Conservation (phyloP, 768 basidiomycete genomes). For the Xerocomellus intermedius region DNA sequence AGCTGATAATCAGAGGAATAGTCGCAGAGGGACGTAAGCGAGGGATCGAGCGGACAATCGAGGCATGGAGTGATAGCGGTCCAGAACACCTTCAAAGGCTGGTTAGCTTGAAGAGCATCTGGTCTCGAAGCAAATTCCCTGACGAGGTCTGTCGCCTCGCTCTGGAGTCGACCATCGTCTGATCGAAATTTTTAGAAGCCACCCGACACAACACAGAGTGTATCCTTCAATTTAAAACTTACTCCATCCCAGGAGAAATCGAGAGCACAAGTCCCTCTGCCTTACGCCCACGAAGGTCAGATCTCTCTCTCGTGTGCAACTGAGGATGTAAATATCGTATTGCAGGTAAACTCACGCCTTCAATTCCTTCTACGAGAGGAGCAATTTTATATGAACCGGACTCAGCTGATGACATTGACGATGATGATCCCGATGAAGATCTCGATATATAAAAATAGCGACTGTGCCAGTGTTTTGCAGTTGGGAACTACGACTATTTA, state of each 20-base stretch:
- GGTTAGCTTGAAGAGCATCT: conserved; percentile 49
- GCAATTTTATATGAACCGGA: conserved; percentile 89
- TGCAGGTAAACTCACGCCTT: conserved; percentile 35
- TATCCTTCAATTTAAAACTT: conserved; percentile 87
- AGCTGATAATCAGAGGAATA: conserved; percentile 52
- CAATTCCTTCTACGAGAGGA: conserved; percentile 25
- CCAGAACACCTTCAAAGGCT: conserved; percentile 52
- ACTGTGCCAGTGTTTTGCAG: neutral
- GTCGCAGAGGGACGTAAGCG: conserved; percentile 47
- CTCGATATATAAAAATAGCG: conserved; percentile 61
- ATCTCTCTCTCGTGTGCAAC: neutral
- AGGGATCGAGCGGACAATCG: conserved; percentile 57
- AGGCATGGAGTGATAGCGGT: conserved; percentile 53
- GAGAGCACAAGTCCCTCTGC: conserved; percentile 80
- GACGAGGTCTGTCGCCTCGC: conserved; percentile 31
- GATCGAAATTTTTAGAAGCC: conserved; percentile 28
- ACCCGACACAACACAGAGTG: conserved; percentile 62
- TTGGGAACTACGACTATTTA: neutral
- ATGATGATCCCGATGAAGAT: conserved; percentile 96
- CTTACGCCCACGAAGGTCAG: conserved; percentile 84
- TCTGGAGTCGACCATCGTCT: neutral
- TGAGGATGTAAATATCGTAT: neutral
- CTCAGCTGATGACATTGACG: conserved; percentile 91
- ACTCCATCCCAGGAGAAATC: conserved; percentile 80
- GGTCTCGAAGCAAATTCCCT: conserved; percentile 34